Evolutionary conservation across 495 filamentous ascomycete species (phyloP), one percentile per base, ranked within the genome.

Genomic region (Neurospora sublineolata): DNA sequence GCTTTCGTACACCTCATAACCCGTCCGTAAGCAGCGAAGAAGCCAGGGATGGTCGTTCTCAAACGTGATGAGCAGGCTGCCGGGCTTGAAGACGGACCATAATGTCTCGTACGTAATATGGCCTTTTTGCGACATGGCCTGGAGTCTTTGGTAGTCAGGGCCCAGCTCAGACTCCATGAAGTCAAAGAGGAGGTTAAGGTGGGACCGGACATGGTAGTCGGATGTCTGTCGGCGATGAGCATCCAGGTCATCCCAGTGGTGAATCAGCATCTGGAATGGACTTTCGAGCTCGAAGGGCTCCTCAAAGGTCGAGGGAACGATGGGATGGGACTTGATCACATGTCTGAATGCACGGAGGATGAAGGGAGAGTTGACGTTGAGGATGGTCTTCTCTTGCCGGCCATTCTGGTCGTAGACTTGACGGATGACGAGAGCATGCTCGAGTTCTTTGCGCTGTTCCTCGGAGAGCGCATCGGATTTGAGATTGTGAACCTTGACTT

Each of bases 311-410:
- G 79, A 75, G 9, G 81, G 78, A 11, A 80, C 79, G 2, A 75
- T 72, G 1, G 81, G 76, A 44, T 85, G 83, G 38, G 78, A 82
- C n/a, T 76, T 76, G 60, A 85, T 73, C 5, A 82, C 76, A 23
- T 46, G n/a, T 23, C 42, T n/a, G n/a, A 46, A 46, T 18, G 78
- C 77, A 46, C 74, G 74, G 30, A 83, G 77, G 14, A 86, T 78
- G 33, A 81, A 71, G 1, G 80, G 80, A 3, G 84, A 86, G 69
- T 86, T 84, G 72, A 86, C 78, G 23, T 79, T 72, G 16, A 86
- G 70, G 8, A 67, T 75, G 14, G 77, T 81, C 72, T 77, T 79
- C 67, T 76, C 76, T 11, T 77, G 42, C n/a, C 9, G n/a, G 42
- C 42, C 42, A 23, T 46, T 11, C 8, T 9, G 8, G 74, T 20